Evolutionary conservation across 2,329 filamentous ascomycete species (phyloP).

Genomic region (Aureobasidium vineae): DNA sequence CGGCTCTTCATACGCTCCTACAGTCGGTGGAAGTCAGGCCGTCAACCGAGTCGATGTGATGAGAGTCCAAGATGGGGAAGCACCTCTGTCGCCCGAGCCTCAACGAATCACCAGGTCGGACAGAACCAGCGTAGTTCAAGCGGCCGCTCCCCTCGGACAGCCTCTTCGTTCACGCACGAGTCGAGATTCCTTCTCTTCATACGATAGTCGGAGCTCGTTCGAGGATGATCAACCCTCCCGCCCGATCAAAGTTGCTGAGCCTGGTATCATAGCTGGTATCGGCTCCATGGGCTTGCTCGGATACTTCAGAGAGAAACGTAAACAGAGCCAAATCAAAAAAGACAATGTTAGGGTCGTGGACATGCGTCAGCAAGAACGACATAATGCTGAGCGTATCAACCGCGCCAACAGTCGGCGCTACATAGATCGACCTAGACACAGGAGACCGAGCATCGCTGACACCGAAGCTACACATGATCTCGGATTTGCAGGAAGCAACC

Average conservation of each 20-base stretch:
- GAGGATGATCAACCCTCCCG: constrained; percentile 23
- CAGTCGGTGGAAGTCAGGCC: constrained; percentile 49
- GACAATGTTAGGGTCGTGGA: constrained; percentile 61
- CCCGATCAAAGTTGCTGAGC: constrained; percentile 33
- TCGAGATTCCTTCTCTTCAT: constrained; percentile 28
- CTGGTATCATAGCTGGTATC: constrained; percentile 49
- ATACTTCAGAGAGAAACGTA: constrained; percentile 46
- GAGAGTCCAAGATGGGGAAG: constrained; percentile 46
- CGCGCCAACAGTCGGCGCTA: constrained; percentile 32
- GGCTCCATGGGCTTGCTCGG: constrained; percentile 45
- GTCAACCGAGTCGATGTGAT: constrained; percentile 48
- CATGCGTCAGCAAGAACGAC: constrained; percentile 49
- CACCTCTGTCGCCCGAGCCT: constrained; percentile 28
- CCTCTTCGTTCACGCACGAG: constrained; percentile 26
- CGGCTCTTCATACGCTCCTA: constrained; percentile 49
- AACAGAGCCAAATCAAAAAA: constrained; percentile 55
- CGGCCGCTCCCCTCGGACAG: constrained; percentile 9
- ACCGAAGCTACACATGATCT: constrained; percentile 40
- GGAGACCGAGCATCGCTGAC: constrained; percentile 35
- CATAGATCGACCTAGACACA: constrained; percentile 35
- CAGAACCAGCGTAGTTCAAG: neutral
- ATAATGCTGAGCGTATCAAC: constrained; percentile 41
- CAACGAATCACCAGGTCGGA: constrained; percentile 19
- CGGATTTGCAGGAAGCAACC: constrained; percentile 46
- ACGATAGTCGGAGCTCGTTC: constrained; percentile 27